Evolutionary conservation across 2,329 filamentous ascomycete genomes (phyloP), one percentile per base, ranked within the genome.

Genomic region (Graphilbum fragrans): DNA sequence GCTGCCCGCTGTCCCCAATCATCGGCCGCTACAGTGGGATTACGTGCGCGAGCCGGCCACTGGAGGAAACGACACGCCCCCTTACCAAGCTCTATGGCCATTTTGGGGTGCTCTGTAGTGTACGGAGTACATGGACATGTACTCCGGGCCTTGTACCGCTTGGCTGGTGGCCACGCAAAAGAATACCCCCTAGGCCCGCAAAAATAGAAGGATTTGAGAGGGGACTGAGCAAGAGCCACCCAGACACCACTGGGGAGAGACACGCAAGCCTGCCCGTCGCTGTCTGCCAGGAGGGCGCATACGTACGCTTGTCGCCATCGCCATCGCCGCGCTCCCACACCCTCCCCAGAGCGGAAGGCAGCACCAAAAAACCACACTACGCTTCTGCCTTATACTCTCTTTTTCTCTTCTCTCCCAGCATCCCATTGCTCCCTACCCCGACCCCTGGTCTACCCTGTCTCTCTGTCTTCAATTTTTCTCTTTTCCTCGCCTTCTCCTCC

Each of bases 221-320:
- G 14, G 14, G 16, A 29, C 25, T 16, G 27, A 38, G n/a, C 12
- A n/a, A 23, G 25, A 38, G 17, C n/a, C 5, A 31, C n/a, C n/a
- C n/a, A 35, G 27, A 36, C 5, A 20, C 21, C 25, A 35, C 31
- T 35, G 33, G n/a, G 10, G 33, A 34, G 36, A 23, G 35, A 41
- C 42, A 47, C 47, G 47, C 47, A 49, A 49, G 47, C 45, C 43
- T 43, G 37, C 31, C 42, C 38, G 43, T 44, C 43, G 47, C 43
- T 47, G 43, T 44, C 47, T 45, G 43, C 47, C 34, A 39, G 31
- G 27, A 44, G 41, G 45, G 47, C 45, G 47, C 47, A 47, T 49
- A 49, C 47, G 47, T 47, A 49, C 41, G 41, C 47, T 37, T 45
- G 43, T 45, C 44, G 46, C 46, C 45, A 45, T 48, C 45, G 34